These are phyloP conservation scores for Cenococcum geophilum DNA, from an alignment of 495 filamentous ascomycete genomes.

Conservation along the genomic window DNA sequence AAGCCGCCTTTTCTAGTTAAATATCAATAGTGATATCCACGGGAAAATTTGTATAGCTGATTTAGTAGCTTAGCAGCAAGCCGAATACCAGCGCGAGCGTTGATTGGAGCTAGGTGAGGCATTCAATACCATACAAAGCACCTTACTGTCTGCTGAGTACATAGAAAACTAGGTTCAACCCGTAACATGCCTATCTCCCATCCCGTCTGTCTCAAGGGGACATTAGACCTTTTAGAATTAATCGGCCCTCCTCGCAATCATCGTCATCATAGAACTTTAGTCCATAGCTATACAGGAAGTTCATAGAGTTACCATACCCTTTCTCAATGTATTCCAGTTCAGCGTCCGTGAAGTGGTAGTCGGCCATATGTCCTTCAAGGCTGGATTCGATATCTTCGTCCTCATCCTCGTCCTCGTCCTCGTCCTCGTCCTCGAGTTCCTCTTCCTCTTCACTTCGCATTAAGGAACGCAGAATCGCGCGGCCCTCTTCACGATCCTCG, in stretches of 20 bases:
- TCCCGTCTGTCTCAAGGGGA: no score
- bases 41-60: no score
- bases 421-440: conserved; percentile 21
- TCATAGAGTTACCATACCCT: conserved; percentile 27
- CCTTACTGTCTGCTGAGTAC: no score
- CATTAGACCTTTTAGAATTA: conserved; percentile 4
- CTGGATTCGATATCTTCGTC: conserved; percentile 29
- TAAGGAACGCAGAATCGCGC: conserved; percentile 24
- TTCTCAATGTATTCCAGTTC: conserved; percentile 34
- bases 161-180: no score
- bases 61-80: no score
- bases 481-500: conserved; percentile 37
- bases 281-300: conserved; percentile 30
- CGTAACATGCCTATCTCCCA: no score
- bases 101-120: no score
- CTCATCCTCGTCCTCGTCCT: no score
- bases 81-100: no score
- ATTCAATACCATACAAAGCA: no score
- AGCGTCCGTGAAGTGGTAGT: conserved; percentile 28
- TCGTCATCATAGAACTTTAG: conserved; percentile 22
- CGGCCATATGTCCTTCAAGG: conserved; percentile 30
- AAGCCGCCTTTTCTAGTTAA: no score
- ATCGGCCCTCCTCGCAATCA: conserved; percentile 18
- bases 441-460: conserved; percentile 21
- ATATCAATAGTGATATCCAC: no score